A percentile compares a stretch with the other conserved stretches of the same genome.
These are phyloP conservation scores for Chalaropsis ovoidea DNA, from an alignment of 2,329 filamentous ascomycete species.

Conservation along the genomic window DNA sequence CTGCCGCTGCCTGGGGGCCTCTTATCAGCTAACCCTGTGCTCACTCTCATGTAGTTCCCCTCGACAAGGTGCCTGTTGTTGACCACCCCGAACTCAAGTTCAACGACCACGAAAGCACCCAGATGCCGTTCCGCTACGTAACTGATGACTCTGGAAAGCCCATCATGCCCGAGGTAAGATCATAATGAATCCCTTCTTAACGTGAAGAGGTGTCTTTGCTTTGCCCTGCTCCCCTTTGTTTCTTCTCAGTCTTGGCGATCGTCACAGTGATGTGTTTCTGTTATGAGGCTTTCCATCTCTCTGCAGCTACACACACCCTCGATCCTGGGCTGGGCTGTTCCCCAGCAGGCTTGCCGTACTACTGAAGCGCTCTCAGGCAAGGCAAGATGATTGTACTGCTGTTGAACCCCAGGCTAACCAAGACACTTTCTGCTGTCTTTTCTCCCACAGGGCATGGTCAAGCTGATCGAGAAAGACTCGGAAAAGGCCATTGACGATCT, in stretches of 20 bases:
- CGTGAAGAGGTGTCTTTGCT: no score
- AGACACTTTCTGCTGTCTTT: not conserved
- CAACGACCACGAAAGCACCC: constrained; percentile 81
- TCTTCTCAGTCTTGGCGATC: constrained; percentile 14
- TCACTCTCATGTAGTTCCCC: constrained; percentile 45
- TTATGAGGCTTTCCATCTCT: not conserved
- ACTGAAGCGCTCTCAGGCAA: not conserved
- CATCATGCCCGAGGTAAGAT: constrained; percentile 77
- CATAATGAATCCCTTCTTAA: not conserved
- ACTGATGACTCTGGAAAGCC: constrained; percentile 62
- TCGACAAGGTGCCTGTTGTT: constrained; percentile 70
- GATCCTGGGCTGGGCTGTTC: not conserved
- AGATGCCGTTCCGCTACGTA: constrained; percentile 98
- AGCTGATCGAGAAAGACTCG: constrained; percentile 84
- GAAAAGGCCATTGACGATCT: constrained; percentile 86
- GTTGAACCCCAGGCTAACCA: not conserved
- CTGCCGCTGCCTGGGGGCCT: not conserved
- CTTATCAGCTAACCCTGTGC: not conserved
- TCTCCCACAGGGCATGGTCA: constrained; percentile 73
- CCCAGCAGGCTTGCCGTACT: not conserved
- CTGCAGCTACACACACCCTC: not conserved
- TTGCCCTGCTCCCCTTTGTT: not conserved
- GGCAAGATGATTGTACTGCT: not conserved
- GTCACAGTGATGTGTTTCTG: not conserved
- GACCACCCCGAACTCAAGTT: constrained; percentile 86